Conservation (phyloP, 345 rosid genomes). For the Passiflora organensis region DNA sequence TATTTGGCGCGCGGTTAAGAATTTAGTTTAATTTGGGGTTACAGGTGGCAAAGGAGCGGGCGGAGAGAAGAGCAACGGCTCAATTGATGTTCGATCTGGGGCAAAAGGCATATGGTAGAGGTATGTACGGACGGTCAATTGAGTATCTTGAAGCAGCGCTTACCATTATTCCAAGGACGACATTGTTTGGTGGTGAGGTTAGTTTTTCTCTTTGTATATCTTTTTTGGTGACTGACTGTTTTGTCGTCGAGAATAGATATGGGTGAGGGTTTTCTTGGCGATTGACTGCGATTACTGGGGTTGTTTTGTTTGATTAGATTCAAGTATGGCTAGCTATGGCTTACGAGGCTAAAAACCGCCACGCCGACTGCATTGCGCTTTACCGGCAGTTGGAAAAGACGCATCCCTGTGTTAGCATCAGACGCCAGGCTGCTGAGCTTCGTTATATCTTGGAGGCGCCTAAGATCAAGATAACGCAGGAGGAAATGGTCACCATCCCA, state of each 20-base stretch:
- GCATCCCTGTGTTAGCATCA: slow-evolving; percentile 74
- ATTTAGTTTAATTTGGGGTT: neutral
- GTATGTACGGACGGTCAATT: slow-evolving; percentile 78
- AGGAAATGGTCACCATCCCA: slow-evolving; percentile 89
- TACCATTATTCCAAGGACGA: slow-evolving; percentile 74
- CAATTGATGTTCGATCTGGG: slow-evolving; percentile 91
- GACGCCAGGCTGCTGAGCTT: slow-evolving; percentile 92
- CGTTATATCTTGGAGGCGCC: slow-evolving; percentile 92
- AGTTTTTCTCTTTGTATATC: slow-evolving; percentile 18
- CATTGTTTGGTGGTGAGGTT: slow-evolving; percentile 97
- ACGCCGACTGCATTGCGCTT: slow-evolving; percentile 77
- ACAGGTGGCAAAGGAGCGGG: slow-evolving; percentile 94
- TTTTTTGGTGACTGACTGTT: neutral
- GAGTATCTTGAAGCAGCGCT: slow-evolving; percentile 94
- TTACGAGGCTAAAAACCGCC: slow-evolving; percentile 90
- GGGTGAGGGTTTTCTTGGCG: too few relatives aligned
- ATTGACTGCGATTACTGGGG: too few relatives aligned
- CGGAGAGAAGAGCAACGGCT: slow-evolving; percentile 83
- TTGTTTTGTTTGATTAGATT: slow-evolving; percentile 44
- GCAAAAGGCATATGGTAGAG: slow-evolving; percentile 90
- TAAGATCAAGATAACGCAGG: slow-evolving; percentile 81
- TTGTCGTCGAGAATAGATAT: too few relatives aligned
- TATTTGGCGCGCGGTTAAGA: neutral
- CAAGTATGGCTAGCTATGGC: slow-evolving; percentile 99
- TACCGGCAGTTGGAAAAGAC: slow-evolving; percentile 75